Base-by-base conservation (phyloP, 345 rosid species). In the Aquilaria malaccensis region DNA sequence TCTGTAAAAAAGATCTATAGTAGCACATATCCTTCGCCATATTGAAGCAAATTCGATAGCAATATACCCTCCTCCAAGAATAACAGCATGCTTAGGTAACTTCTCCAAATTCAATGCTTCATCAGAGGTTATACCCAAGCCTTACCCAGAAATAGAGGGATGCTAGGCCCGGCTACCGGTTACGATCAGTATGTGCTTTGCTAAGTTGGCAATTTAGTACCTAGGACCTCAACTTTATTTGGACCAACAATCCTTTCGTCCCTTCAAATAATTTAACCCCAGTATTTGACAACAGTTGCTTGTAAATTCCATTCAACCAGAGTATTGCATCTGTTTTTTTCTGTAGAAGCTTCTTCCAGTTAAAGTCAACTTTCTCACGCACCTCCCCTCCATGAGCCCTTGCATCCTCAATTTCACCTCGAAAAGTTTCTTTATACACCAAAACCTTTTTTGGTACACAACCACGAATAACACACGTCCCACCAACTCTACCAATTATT, bases 31-130 rank as follows among this genome's bases (percentile, higher is more conserved):
- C 51, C 99, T 97, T 50, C 84, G 82, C 99, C 99, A 95, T 80
- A 95, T 95, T 63, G 99, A 95, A 76, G 99, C 96, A 76, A 95
- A 91, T 82, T 95, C 99, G 14, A 95, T 95, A 55, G 97, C 96
- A 80, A 95, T 95, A 72, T 95, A 95, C 99, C 99, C 97, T 88
- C 89, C 99, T 64, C 99, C 99, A 73, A 91, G 88, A 60, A 91
- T 84, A 56, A 95, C 77, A 72, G 72, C 95, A 82, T 70, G 96
- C 78, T 86, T 95, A 12, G 97, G 99, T 14, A 91, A 64, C 50
- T 95, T 95, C 57, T 95, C 99, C 86, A 95, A 73, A 66, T 96
- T 95, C 78, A 95, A 80, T 61, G 99, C 97, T 77, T 95, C 99
- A 58, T 95, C 99, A 74, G 99, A 95, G 50, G 99, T 91, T 68